Evolutionary conservation across 1,284 basidiomycete species (phyloP).

Genomic region (Porphyrellus sp.): DNA sequence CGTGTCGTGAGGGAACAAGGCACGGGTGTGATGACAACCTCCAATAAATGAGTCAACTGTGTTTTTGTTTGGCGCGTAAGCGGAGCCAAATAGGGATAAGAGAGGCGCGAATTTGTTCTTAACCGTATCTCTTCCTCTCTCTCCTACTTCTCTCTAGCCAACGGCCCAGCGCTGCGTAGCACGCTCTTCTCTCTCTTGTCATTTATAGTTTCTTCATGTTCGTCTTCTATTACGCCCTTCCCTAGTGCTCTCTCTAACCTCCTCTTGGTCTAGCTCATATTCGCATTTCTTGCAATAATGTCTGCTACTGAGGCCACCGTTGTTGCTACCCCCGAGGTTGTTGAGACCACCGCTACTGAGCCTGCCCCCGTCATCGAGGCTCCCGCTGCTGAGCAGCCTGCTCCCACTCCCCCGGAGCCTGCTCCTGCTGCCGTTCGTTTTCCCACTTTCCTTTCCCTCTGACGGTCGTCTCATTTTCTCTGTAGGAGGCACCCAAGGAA

Average conservation of each 20-base stretch:
- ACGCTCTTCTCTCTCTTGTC: conserved; percentile 50
- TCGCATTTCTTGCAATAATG: conserved; percentile 67
- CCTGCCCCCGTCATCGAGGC: conserved; percentile 34
- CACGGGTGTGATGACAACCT: conserved; percentile 8
- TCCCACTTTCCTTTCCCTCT: not conserved
- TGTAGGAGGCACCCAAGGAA: conserved; percentile 51
- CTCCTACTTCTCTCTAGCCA: conserved; percentile 41
- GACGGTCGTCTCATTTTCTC: not conserved
- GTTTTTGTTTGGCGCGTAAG: conserved; percentile 41
- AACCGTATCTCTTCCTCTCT: conserved; percentile 50
- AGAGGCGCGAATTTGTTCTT: conserved; percentile 38
- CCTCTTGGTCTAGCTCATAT: conserved; percentile 45
- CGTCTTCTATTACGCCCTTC: conserved; percentile 23
- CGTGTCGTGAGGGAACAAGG: conserved; percentile 1
- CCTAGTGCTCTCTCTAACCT: conserved; percentile 15
- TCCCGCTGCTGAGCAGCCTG: conserved; percentile 35
- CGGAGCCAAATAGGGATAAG: conserved; percentile 53
- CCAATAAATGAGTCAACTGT: conserved; percentile 31
- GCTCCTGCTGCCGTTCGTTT: conserved; percentile 25
- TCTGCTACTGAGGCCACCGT: conserved; percentile 63
- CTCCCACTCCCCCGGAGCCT: conserved; percentile 35
- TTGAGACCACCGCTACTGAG: conserved; percentile 44
- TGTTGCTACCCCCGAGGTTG: conserved; percentile 45
- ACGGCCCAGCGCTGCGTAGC: conserved; percentile 50
- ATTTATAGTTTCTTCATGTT: conserved; percentile 47